These are phyloP conservation scores for Colletotrichum acutatum DNA, from an alignment of 2,329 filamentous ascomycete genomes.

Conservation along the genomic window DNA sequence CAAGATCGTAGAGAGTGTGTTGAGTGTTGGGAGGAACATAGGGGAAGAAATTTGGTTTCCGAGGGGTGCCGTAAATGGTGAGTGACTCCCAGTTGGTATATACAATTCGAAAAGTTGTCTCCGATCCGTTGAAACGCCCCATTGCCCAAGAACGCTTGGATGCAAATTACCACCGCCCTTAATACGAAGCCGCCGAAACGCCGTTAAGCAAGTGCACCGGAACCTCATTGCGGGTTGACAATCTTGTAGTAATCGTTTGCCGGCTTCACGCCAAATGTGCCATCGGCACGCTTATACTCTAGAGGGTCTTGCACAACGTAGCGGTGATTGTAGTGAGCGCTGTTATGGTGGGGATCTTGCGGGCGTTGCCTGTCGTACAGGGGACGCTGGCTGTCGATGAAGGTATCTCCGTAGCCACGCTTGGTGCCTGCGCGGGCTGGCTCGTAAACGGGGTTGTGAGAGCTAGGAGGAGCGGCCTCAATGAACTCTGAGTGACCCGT, in stretches of 20 bases:
- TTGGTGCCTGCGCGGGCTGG: constrained; percentile 32
- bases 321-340: background rate
- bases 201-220: background rate
- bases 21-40: background rate
- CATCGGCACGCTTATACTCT: constrained; percentile 49
- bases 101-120: constrained; percentile 2
- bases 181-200: background rate
- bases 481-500: constrained; percentile 14
- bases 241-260: background rate
- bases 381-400: constrained; percentile 38
- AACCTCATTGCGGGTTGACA: background rate
- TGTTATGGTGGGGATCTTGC: constrained; percentile 43
- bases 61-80: background rate
- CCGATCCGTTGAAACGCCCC: background rate
- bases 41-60: background rate
- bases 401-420: constrained; percentile 33
- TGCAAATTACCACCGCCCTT: background rate
- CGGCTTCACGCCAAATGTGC: constrained; percentile 38
- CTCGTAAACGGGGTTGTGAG: background rate
- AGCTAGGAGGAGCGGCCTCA: constrained; percentile 20
- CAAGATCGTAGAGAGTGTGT: constrained; percentile 3
- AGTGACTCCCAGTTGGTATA: background rate
- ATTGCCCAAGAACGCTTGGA: background rate
- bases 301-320: background rate
- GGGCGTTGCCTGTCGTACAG: constrained; percentile 52